Conservation (phyloP, 805 yeast genomes). For the Metschnikowia drakensbergensis region DNA sequence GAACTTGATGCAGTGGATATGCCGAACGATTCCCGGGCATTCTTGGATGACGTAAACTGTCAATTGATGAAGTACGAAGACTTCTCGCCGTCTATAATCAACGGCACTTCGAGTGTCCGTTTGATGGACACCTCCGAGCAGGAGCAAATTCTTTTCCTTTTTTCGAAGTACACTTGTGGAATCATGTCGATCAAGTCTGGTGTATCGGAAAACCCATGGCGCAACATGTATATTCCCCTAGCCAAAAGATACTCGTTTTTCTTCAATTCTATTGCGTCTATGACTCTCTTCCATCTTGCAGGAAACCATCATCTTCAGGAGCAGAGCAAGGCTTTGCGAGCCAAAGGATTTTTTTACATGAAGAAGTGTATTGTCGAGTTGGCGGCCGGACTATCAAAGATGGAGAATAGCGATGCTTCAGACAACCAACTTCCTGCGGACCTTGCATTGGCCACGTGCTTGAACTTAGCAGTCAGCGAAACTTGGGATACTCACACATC, state of each 20-base stretch:
- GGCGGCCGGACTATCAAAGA: slow-evolving; percentile 49
- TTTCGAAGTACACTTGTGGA: slow-evolving; percentile 35
- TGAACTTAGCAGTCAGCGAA: slow-evolving; percentile 61
- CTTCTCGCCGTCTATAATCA: slow-evolving; percentile 11
- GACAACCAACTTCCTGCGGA: slow-evolving; percentile 47
- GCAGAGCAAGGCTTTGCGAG: slow-evolving; percentile 41
- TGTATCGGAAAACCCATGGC: slow-evolving; percentile 66
- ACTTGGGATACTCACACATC: slow-evolving; percentile 67
- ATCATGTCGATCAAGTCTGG: slow-evolving; percentile 64
- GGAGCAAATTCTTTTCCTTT: slow-evolving; percentile 34
- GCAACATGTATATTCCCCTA: slow-evolving; percentile 52
- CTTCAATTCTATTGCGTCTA: slow-evolving; percentile 60
- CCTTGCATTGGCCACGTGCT: slow-evolving; percentile 62
- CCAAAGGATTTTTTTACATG: slow-evolving; percentile 56
- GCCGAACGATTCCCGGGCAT: background rate
- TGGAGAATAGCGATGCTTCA: slow-evolving; percentile 19
- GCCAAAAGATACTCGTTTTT: slow-evolving; percentile 54
- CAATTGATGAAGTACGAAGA: slow-evolving; percentile 10
- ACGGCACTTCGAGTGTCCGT: slow-evolving; percentile 6
- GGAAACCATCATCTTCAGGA: slow-evolving; percentile 37
- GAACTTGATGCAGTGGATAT: background rate
- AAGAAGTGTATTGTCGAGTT: slow-evolving; percentile 55
- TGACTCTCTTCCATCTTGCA: slow-evolving; percentile 58
- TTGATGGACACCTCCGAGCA: slow-evolving; percentile 29
- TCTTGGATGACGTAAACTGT: slow-evolving; percentile 1